A percentile compares a stretch with the other conserved stretches of the same genome.
phyloP scores from a whole-genome alignment of 2,329 filamentous ascomycete genomes.

The Ceratocystiopsis minuta region DNA sequence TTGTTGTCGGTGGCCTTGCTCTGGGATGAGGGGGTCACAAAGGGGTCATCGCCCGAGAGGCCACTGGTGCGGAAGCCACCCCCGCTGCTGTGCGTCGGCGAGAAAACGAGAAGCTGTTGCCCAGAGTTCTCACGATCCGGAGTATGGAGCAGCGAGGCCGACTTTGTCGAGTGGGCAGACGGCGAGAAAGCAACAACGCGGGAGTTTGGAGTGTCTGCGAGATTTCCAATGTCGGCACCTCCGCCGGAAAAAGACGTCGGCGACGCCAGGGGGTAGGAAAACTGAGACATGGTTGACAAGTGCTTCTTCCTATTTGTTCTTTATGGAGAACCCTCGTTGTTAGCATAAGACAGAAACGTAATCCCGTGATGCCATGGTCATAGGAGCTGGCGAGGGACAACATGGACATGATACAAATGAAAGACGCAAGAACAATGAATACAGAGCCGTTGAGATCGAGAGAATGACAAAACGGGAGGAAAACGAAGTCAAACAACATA shows the following conservation, averaged over 20 bases:
- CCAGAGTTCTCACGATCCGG: slow-evolving; percentile 16
- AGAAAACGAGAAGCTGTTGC: slow-evolving; percentile 10
- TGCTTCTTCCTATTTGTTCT: not conserved
- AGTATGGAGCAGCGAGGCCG: slow-evolving; percentile 17
- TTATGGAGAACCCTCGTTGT: too few species aligned
- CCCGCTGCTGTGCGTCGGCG: slow-evolving; percentile 12
- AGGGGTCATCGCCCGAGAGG: slow-evolving; percentile 30
- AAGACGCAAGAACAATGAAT: too few species aligned
- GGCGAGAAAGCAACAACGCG: slow-evolving; percentile 46
- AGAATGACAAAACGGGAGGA: too few species aligned
- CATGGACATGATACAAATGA: too few species aligned
- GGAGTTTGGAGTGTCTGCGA: slow-evolving; percentile 41
- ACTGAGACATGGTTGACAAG: slow-evolving; percentile 19
- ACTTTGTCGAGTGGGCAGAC: slow-evolving; percentile 31
- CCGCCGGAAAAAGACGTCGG: slow-evolving; percentile 26
- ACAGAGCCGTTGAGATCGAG: too few species aligned
- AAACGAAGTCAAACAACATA: not conserved
- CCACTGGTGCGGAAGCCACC: slow-evolving; percentile 11
- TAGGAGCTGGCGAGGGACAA: too few species aligned
- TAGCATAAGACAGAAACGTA: too few species aligned
- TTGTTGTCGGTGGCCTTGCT: slow-evolving; percentile 16
- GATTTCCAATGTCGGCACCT: not conserved
- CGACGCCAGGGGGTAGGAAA: slow-evolving; percentile 25
- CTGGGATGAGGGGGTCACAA: slow-evolving; percentile 23
- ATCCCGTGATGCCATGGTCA: too few species aligned